phyloP scores from a whole-genome alignment of 2,329 filamentous ascomycete genomes.

The Monascus ruber region DNA sequence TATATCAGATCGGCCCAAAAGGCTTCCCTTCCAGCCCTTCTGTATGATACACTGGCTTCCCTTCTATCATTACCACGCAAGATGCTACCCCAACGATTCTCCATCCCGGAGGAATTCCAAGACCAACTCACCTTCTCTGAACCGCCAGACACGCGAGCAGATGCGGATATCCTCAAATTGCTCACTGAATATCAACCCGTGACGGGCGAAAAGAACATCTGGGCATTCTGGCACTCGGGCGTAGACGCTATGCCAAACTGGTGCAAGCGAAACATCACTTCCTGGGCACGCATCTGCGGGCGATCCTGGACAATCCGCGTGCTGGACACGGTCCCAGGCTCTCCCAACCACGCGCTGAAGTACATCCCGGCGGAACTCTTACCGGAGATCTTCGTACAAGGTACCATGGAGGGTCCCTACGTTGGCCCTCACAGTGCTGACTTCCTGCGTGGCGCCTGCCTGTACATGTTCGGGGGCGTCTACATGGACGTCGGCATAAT shows the following conservation, averaged over 20 bases:
- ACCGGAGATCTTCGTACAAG: constrained; percentile 4
- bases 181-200: not conserved
- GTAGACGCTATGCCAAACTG: constrained; percentile 26
- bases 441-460: constrained; percentile 14
- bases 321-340: constrained; percentile 27
- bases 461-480: constrained; percentile 31
- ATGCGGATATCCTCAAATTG: constrained; percentile 6
- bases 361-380: constrained; percentile 1
- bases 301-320: constrained; percentile 33
- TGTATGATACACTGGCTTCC: too few relatives aligned
- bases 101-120: constrained; percentile 5
- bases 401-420: constrained; percentile 6
- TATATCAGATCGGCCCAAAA: too few relatives aligned
- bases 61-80: too few relatives aligned
- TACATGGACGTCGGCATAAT: not conserved
- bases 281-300: constrained; percentile 34
- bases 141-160: constrained; percentile 3
- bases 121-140: constrained; percentile 3
- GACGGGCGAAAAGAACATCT: constrained; percentile 21
- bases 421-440: constrained; percentile 7
- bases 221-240: constrained; percentile 35
- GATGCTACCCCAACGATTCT: constrained; percentile 35
- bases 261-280: constrained; percentile 28
- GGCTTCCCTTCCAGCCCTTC: too few relatives aligned
- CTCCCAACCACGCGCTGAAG: constrained; percentile 20